Conservation (phyloP, 352 stramenopile species). For the Phytophthora pistaciae region DNA sequence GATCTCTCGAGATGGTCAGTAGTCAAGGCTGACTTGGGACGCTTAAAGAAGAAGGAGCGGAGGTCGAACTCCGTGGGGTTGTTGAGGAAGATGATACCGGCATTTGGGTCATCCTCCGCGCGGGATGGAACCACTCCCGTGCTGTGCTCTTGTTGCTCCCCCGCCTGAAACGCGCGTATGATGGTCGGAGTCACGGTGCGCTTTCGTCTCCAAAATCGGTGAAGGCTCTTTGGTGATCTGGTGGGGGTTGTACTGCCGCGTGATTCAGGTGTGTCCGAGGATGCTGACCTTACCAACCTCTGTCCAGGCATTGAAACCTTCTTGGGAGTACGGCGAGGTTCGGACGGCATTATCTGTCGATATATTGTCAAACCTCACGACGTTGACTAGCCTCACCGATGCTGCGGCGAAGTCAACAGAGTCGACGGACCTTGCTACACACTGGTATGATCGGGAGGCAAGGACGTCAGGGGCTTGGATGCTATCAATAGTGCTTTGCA, state of each 20-base stretch:
- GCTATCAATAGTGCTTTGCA: conserved; percentile 24
- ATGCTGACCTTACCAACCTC: conserved; percentile 6
- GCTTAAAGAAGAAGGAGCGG: conserved; percentile 30
- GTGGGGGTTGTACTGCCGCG: not conserved
- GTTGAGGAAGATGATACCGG: conserved; percentile 36
- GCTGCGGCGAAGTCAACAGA: not conserved
- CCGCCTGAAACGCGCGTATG: conserved; percentile 5
- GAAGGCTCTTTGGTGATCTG: conserved; percentile 13
- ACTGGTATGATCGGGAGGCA: not conserved
- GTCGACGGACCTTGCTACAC: not conserved
- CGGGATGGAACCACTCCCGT: not conserved
- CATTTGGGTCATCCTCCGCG: conserved; percentile 21
- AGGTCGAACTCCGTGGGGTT: conserved; percentile 36
- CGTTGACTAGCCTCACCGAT: not conserved
- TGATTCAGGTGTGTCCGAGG: conserved; percentile 11
- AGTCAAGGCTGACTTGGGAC: conserved; percentile 7
- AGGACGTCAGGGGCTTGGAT: not conserved
- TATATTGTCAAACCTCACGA: not conserved
- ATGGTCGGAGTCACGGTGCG: conserved; percentile 24
- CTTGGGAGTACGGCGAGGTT: conserved; percentile 8
- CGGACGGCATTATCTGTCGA: conserved; percentile 15
- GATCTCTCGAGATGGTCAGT: conserved; percentile 24
- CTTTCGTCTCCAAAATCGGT: conserved; percentile 27
- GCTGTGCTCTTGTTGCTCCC: conserved; percentile 11
- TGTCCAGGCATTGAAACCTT: conserved; percentile 5